Percentiles rank a stretch among this genome's conserved stretches.
Evolutionary conservation across 202 grass and related monocot genomes (phyloP).

Genomic region (Elaeis oleifera): DNA sequence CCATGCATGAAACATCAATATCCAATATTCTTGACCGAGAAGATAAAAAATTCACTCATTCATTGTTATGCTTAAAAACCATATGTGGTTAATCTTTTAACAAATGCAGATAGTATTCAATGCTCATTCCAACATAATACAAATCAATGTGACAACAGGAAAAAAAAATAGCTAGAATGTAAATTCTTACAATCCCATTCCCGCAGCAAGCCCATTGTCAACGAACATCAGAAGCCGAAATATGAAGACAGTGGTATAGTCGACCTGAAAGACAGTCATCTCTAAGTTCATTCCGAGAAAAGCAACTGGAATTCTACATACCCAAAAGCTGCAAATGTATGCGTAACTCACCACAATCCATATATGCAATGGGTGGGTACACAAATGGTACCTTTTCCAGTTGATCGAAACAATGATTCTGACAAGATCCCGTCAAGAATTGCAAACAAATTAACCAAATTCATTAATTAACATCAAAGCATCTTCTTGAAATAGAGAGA

Average conservation of each 20-base stretch:
- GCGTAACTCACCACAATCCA: constrained; percentile 79
- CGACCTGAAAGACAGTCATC: constrained; percentile 38
- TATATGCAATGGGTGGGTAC: constrained; percentile 85
- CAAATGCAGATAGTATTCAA: no score
- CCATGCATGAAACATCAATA: no score
- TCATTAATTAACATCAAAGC: no score
- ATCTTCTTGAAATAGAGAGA: background rate
- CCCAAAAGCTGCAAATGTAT: background rate
- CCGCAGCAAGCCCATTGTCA: constrained; percentile 72
- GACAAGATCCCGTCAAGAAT: constrained; percentile 17
- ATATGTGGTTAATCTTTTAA: no score
- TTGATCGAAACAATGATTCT: constrained; percentile 97
- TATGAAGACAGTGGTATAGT: constrained; percentile 88
- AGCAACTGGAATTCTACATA: background rate
- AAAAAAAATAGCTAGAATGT: no score
- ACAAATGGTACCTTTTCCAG: constrained; percentile 82
- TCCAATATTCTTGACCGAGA: no score
- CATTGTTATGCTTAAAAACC: no score
- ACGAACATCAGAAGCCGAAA: constrained; percentile 96
- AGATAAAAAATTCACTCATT: no score
- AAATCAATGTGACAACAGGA: no score
- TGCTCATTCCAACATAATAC: no score
- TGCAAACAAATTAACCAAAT: background rate
- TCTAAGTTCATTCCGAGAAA: constrained; percentile 1
- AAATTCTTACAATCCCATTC: constrained; percentile 80